phyloP scores from a whole-genome alignment of 1,284 basidiomycete genomes.

The Leucoagaricus sp. region DNA sequence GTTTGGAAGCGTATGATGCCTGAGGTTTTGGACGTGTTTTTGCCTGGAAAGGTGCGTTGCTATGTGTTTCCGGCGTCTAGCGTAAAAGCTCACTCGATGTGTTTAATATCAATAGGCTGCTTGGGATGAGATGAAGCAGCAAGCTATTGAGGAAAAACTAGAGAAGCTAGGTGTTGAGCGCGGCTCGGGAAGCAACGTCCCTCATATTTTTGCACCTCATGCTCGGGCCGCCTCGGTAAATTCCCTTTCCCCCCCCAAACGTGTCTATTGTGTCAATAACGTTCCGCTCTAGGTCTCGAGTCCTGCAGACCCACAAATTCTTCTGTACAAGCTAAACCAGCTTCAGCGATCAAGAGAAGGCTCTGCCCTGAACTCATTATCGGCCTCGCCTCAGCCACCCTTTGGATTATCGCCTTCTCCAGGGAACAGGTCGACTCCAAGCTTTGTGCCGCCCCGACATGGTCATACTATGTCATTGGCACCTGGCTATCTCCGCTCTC shows the following conservation, averaged over 20 bases:
- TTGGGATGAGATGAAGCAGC: slow-evolving; percentile 72
- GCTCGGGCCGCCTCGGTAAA: slow-evolving; percentile 77
- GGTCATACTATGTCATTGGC: slow-evolving; percentile 73
- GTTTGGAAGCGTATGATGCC: slow-evolving; percentile 56
- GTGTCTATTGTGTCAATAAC: slow-evolving; percentile 28
- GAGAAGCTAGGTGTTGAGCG: slow-evolving; percentile 76
- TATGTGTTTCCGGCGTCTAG: slow-evolving; percentile 8
- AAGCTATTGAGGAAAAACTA: slow-evolving; percentile 75
- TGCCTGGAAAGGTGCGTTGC: slow-evolving; percentile 72
- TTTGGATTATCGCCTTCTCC: slow-evolving; percentile 54
- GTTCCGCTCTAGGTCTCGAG: slow-evolving; percentile 69
- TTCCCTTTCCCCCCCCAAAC: slow-evolving; percentile 30
- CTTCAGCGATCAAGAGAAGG: slow-evolving; percentile 72
- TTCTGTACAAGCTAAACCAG: slow-evolving; percentile 81
- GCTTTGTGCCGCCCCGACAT: slow-evolving; percentile 52
- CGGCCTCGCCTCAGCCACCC: slow-evolving; percentile 62
- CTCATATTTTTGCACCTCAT: slow-evolving; percentile 69
- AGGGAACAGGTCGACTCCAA: slow-evolving; percentile 38
- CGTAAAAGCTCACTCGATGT: slow-evolving; percentile 12
- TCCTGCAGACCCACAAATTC: slow-evolving; percentile 76
- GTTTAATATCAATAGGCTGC: slow-evolving; percentile 45
- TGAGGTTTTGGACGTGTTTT: slow-evolving; percentile 71
- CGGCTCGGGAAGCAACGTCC: slow-evolving; percentile 54
- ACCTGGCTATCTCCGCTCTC: slow-evolving; percentile 39
- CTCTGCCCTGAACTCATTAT: slow-evolving; percentile 46